Evolutionary conservation across 371 early-diverging fungal genomes (phyloP).

Genomic region (Mucor indicus): DNA sequence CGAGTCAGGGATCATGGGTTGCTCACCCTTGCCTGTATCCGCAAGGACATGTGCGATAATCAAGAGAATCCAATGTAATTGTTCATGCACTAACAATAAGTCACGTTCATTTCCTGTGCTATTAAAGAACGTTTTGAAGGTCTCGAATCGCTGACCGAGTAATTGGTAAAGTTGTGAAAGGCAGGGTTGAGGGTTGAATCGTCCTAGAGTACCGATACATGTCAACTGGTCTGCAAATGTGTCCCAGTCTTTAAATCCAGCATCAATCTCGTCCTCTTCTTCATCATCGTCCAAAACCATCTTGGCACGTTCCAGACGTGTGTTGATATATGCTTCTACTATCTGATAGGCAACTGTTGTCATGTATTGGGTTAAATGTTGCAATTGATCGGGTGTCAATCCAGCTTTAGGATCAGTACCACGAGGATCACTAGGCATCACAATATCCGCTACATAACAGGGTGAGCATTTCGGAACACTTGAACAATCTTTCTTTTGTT

Average conservation of each 20-base stretch:
- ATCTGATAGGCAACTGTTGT: constrained; percentile 54
- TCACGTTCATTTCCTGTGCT: constrained; percentile 17
- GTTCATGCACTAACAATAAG: constrained; percentile 54
- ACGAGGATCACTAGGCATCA: constrained; percentile 25
- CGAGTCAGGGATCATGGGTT: constrained; percentile 67
- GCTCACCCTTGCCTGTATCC: constrained; percentile 68
- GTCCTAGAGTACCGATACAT: constrained; percentile 62
- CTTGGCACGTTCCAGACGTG: constrained; percentile 62
- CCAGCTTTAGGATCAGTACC: constrained; percentile 11
- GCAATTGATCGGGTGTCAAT: constrained; percentile 17
- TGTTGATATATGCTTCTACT: constrained; percentile 65
- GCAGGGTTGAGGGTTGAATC: constrained; percentile 56
- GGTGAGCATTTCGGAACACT: not conserved
- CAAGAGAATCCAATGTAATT: constrained; percentile 74
- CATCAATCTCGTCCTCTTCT: constrained; percentile 58
- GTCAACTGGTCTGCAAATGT: constrained; percentile 74
- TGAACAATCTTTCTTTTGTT: constrained; percentile 9
- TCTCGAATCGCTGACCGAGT: constrained; percentile 47
- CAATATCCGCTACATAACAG: constrained; percentile 18
- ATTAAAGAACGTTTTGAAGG: constrained; percentile 41
- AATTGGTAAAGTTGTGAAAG: constrained; percentile 47
- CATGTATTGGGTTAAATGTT: constrained; percentile 50
- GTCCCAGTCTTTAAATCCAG: constrained; percentile 69
- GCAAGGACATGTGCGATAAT: constrained; percentile 67
- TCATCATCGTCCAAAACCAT: constrained; percentile 49